These are phyloP conservation scores for Calamus simplicifolius DNA, from an alignment of 176 grass and related monocot species.

Conservation along the genomic window DNA sequence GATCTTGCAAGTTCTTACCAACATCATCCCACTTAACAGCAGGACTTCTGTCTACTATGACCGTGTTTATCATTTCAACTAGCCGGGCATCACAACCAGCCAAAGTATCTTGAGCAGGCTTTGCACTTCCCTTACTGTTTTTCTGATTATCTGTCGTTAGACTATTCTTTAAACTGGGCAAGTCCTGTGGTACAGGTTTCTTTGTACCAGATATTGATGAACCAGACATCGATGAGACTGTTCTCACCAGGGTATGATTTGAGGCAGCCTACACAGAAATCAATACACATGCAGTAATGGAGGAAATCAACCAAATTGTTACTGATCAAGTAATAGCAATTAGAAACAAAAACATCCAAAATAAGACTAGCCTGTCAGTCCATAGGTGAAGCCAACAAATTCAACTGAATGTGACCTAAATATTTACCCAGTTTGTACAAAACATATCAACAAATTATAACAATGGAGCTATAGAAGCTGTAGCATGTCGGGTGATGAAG, in stretches of 20 bases:
- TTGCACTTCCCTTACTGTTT: slow-evolving; percentile 20
- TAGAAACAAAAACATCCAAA: too few relatives aligned
- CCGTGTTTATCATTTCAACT: slow-evolving; percentile 92
- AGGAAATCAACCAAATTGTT: neutral
- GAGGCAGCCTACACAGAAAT: slow-evolving; percentile 21
- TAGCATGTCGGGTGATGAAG: too few relatives aligned
- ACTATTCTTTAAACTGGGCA: slow-evolving; percentile 38
- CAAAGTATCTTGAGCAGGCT: slow-evolving; percentile 37
- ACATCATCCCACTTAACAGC: slow-evolving; percentile 92
- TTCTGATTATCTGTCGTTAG: slow-evolving; percentile 31
- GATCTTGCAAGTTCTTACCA: slow-evolving; percentile 39
- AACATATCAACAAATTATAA: too few relatives aligned
- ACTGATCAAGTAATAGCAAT: too few relatives aligned
- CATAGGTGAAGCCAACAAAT: too few relatives aligned
- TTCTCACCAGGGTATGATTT: slow-evolving; percentile 28
- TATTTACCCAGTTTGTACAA: too few relatives aligned
- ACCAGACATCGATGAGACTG: slow-evolving; percentile 8
- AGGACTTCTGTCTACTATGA: slow-evolving; percentile 89
- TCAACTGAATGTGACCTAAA: too few relatives aligned
- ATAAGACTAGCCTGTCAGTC: too few relatives aligned
- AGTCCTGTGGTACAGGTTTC: slow-evolving; percentile 26
- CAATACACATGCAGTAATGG: neutral
- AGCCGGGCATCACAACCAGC: slow-evolving; percentile 44
- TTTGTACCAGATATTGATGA: slow-evolving; percentile 12
- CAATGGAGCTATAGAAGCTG: too few relatives aligned